Conservation (phyloP, 2,329 filamentous ascomycete genomes). For the Pseudogymnoascus sp. region DNA sequence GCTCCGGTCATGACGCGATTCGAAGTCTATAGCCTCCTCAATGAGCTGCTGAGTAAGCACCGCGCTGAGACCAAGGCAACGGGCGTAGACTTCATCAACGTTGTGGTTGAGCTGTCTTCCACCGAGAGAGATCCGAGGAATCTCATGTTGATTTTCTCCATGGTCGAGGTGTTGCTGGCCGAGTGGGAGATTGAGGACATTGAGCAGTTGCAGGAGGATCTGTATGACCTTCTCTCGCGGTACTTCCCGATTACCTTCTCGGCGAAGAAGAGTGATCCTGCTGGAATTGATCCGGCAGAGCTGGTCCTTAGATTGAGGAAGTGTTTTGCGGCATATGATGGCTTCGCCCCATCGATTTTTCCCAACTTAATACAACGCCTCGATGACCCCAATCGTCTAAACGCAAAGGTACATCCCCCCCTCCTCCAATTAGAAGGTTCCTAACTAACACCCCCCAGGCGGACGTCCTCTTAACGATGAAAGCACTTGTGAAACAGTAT, state of each 20-base stretch:
- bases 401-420: neutral
- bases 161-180: neutral
- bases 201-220: neutral
- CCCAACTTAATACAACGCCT: conserved; percentile 9
- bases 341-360: conserved; percentile 6
- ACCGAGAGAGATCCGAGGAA: conserved; percentile 8
- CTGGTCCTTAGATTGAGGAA: conserved; percentile 8
- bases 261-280: conserved; percentile 1
- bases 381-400: neutral
- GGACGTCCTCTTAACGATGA: conserved; percentile 11
- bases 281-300: conserved; percentile 6
- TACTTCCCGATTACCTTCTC: conserved; percentile 12
- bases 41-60: neutral
- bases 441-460: neutral
- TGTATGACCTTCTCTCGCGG: neutral
- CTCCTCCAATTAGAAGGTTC: too few species aligned
- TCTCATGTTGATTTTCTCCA: conserved; percentile 8
- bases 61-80: neutral
- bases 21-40: conserved; percentile 5
- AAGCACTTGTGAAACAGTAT: conserved; percentile 13
- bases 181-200: conserved; percentile 10
- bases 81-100: conserved; percentile 7
- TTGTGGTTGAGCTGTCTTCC: neutral
- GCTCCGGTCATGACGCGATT: neutral
- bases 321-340: conserved; percentile 2